Evolutionary conservation across 2,329 filamentous ascomycete species (phyloP), one percentile per base, ranked within the genome.

Genomic region (Pseudopyrenochaeta lycopersici): DNA sequence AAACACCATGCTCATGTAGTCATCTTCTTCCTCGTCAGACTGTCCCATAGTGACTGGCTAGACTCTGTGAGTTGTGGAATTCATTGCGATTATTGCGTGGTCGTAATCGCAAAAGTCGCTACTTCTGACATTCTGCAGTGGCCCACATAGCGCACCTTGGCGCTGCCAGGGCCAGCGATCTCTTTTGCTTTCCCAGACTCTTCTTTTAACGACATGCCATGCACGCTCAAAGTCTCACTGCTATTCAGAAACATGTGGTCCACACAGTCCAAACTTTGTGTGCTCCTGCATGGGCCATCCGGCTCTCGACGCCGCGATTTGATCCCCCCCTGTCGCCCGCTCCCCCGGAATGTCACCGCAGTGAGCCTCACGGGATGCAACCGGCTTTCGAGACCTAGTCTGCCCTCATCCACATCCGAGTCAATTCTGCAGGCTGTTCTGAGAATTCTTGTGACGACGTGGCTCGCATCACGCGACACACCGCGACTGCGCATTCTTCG

Each of bases 1-100:
- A 72, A 99, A 93, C 12, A 88, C 83, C 94, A 99, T 98, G 66
- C 89, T 92, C 90, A 99, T 96, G 82, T 99, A 98, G 77, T 99
- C 95, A 60, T 97, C 92, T 59, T 92, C 91, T 59, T 92, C 91
- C 17, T 92, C 91, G 6, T 91, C 90, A 2, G 70, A 70, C 51
- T 71, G 59, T 56, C 69, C 63, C 72, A 75, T 74, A 36, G 31
- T 55, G 54, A 20, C 14, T 38, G 12, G 21, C 49, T 38, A 36
- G 18, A 29, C 33, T 40, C 12, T 14, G 27, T 21, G 6, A 29
- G 17, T 17, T 39, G 15, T 38, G 17, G 12, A 33, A 51, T 38
- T 46, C 54, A 40, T 18, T 20, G 46, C 41, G 31, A 39, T 31
- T 18, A n/a, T 5, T 17, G 15, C 45, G 12, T 14, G 41, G 9